These are phyloP conservation scores for Colletotrichum scovillei DNA, from an alignment of 2,329 filamentous ascomycete genomes.

Conservation along the genomic window DNA sequence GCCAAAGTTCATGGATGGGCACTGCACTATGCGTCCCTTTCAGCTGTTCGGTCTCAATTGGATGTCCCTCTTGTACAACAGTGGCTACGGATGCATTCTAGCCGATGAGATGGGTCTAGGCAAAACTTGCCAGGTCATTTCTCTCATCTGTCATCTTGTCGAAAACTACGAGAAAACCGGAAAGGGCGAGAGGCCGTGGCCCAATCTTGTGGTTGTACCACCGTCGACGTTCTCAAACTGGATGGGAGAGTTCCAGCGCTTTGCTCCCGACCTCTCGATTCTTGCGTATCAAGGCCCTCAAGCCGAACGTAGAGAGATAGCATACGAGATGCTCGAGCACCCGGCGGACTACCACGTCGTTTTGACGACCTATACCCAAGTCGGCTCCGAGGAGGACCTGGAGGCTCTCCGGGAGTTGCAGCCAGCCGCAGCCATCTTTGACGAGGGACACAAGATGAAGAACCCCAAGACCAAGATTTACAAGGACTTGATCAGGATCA, in stretches of 20 bases:
- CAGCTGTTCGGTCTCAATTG: constrained; percentile 96
- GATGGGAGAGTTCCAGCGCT: constrained; percentile 88
- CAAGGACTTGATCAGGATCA: constrained; percentile 80
- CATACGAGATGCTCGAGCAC: constrained; percentile 71
- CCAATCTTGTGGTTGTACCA: constrained; percentile 89
- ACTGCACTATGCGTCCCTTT: constrained; percentile 88
- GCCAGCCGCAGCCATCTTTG: constrained; percentile 77
- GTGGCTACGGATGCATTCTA: constrained; percentile 86
- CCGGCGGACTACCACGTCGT: constrained; percentile 73
- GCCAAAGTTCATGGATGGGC: constrained; percentile 80
- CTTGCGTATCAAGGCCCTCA: constrained; percentile 78
- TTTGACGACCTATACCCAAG: constrained; percentile 71
- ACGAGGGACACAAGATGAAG: constrained; percentile 94
- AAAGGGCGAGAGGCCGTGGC: constrained; percentile 62
- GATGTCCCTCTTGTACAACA: constrained; percentile 85
- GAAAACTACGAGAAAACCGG: constrained; percentile 63
- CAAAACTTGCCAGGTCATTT: constrained; percentile 97
- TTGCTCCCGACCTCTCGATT: constrained; percentile 82
- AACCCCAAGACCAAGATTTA: constrained; percentile 88
- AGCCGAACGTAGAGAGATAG: constrained; percentile 74
- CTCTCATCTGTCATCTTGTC: constrained; percentile 86
- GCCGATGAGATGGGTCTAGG: constrained; percentile 98
- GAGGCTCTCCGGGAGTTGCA: constrained; percentile 60
- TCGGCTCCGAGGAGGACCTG: constrained; percentile 62
- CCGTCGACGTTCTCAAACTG: constrained; percentile 96